A percentile compares a stretch with the other conserved stretches of the same genome.
Evolutionary conservation across 768 basidiomycete genomes (phyloP).

Genomic region (Russula sp.): DNA sequence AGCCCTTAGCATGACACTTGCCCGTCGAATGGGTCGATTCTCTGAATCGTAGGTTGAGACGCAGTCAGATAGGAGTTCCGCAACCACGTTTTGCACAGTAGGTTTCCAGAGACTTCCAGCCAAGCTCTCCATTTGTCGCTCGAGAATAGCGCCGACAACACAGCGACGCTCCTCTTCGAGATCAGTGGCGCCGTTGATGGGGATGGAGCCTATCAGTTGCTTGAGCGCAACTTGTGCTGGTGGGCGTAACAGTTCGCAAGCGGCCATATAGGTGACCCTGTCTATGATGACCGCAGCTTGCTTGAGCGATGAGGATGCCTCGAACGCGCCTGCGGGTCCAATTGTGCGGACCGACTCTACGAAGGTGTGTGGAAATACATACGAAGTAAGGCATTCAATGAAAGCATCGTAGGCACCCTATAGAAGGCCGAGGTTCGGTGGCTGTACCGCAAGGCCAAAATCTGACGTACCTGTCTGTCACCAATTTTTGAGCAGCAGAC

Average conservation of each 20-base stretch:
- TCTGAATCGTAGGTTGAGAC: conserved; percentile 43
- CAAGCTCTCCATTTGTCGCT: conserved; percentile 53
- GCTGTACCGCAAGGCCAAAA: conserved; percentile 2
- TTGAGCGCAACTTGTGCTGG: conserved; percentile 46
- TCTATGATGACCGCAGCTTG: conserved; percentile 60
- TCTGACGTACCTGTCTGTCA: conserved; percentile 56
- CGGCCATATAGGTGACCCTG: conserved; percentile 57
- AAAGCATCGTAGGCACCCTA: conserved; percentile 61
- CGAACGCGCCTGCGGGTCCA: conserved; percentile 34
- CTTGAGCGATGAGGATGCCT: conserved; percentile 38
- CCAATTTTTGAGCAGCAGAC: conserved; percentile 74
- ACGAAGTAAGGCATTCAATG: conserved; percentile 30
- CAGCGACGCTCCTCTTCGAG: conserved; percentile 13
- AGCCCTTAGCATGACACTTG: conserved; percentile 48
- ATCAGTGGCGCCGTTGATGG: not conserved
- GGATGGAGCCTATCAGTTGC: conserved; percentile 8
- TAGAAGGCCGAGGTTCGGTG: not conserved
- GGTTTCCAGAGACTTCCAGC: conserved; percentile 54
- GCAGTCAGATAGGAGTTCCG: conserved; percentile 42
- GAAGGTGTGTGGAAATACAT: conserved; percentile 24
- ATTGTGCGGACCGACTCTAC: conserved; percentile 20
- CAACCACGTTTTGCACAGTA: conserved; percentile 39
- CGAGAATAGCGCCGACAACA: conserved; percentile 51
- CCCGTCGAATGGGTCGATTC: conserved; percentile 51
- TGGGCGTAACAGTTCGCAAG: conserved; percentile 58